A percentile compares a stretch with the other conserved stretches of the same genome.
These are phyloP conservation scores for Sporobolomyces roseus DNA, from an alignment of 768 basidiomycete species.

Conservation along the genomic window DNA sequence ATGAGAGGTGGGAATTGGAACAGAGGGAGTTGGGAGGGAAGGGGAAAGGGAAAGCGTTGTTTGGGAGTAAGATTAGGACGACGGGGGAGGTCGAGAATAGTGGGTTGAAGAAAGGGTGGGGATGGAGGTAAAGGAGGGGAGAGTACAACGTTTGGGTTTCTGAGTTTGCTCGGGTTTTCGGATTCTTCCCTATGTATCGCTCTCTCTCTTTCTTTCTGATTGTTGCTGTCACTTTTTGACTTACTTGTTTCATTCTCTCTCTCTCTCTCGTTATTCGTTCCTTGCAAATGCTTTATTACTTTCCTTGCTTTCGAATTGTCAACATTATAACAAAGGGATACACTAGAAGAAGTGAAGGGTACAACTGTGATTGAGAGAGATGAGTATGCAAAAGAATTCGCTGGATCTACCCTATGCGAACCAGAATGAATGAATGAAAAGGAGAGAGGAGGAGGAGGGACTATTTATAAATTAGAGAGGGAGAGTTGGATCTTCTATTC, in stretches of 20 bases:
- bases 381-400: not conserved
- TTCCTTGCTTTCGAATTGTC: not conserved
- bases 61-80: not conserved
- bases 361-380: not conserved
- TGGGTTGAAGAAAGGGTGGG: constrained; percentile 20
- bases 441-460: not conserved
- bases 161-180: not conserved
- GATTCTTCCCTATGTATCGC: no score
- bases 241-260: not conserved
- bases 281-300: not conserved
- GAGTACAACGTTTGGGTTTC: not conserved
- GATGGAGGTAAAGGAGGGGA: constrained; percentile 1
- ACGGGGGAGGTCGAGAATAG: constrained; percentile 14
- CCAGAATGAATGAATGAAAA: no score
- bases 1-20: constrained; percentile 34
- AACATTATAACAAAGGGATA: no score
- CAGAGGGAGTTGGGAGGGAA: constrained; percentile 14
- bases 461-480: not conserved
- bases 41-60: constrained; percentile 11
- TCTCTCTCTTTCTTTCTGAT: not conserved
- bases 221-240: not conserved
- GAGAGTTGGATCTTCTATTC: no score
- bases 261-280: not conserved
- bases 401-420: constrained; percentile 14
- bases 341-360: no score